These are phyloP conservation scores for Silene conica DNA, from an alignment of 148 eudicot genomes.

Conservation along the genomic window DNA sequence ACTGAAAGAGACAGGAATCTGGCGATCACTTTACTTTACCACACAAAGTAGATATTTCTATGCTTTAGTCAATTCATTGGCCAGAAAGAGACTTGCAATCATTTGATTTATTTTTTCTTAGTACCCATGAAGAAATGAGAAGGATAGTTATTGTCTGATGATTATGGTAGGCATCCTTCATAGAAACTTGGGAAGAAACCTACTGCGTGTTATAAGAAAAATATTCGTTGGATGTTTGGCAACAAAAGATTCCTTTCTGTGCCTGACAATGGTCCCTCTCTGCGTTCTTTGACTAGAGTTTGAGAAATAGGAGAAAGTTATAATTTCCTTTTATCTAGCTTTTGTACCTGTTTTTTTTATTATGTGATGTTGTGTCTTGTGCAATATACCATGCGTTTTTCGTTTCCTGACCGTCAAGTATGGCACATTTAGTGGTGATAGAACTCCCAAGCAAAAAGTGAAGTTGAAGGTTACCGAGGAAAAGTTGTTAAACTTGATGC, in stretches of 20 bases:
- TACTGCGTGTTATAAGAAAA: not conserved
- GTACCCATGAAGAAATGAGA: not conserved
- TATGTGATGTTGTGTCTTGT: not conserved
- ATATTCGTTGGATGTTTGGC: not conserved
- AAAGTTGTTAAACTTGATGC: conserved; percentile 86
- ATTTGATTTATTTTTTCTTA: not conserved
- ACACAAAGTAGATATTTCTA: not conserved
- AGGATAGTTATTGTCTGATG: not conserved
- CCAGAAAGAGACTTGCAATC: not conserved
- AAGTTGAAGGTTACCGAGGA: conserved; percentile 98
- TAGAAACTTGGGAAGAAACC: not conserved
- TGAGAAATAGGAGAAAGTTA: not conserved
- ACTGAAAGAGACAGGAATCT: not conserved
- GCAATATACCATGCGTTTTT: not conserved
- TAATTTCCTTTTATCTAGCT: not conserved
- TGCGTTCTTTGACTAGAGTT: not conserved
- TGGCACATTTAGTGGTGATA: conserved; percentile 74
- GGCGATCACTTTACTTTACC: not conserved
- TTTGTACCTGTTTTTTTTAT: not conserved
- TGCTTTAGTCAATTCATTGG: not conserved
- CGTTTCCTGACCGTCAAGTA: conserved; percentile 13
- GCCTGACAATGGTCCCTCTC: not conserved
- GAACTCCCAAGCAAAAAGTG: conserved; percentile 99
- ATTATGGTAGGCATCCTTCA: not conserved
- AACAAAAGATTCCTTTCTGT: not conserved